Conservation (phyloP, 2,329 filamentous ascomycete genomes). For the Xylariales sp. region DNA sequence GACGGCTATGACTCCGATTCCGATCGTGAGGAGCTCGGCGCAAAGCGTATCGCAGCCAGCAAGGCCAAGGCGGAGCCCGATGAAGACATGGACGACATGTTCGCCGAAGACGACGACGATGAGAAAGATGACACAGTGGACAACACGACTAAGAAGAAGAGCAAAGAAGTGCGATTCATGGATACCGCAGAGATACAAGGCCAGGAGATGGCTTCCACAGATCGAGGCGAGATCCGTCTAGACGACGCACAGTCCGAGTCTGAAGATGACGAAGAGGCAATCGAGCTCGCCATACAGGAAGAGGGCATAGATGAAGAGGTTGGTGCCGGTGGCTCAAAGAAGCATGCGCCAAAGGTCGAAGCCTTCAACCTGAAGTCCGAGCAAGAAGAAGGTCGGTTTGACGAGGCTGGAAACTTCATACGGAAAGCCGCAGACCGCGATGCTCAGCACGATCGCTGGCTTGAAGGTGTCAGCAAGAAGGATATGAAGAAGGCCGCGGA, state of each 20-base stretch:
- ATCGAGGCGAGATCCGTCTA: constrained; percentile 66
- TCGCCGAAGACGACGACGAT: constrained; percentile 61
- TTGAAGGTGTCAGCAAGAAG: constrained; percentile 89
- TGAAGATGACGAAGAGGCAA: constrained; percentile 63
- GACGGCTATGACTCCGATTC: constrained; percentile 97
- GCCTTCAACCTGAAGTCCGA: constrained; percentile 93
- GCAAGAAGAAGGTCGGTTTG: constrained; percentile 88
- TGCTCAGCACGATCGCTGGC: constrained; percentile 85
- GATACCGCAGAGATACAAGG: constrained; percentile 67
- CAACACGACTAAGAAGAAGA: constrained; percentile 51
- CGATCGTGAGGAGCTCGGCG: constrained; percentile 62
- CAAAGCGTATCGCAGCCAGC: constrained; percentile 17
- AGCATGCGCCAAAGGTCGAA: constrained; percentile 88
- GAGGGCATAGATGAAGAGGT: constrained; percentile 83
- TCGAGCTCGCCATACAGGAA: constrained; percentile 71
- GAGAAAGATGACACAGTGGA: constrained; percentile 49
- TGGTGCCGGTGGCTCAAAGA: constrained; percentile 85
- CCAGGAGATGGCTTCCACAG: constrained; percentile 69
- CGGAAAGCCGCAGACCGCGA: constrained; percentile 86
- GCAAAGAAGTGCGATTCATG: constrained; percentile 57
- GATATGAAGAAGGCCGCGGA: constrained; percentile 85
- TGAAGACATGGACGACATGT: constrained; percentile 82
- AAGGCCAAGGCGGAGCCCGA: constrained; percentile 39
- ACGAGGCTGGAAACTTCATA: constrained; percentile 86
- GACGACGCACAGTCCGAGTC: constrained; percentile 45